Evolutionary conservation across 148 eudicot genomes (phyloP).

Genomic region (Rhododendron kiyosumense): DNA sequence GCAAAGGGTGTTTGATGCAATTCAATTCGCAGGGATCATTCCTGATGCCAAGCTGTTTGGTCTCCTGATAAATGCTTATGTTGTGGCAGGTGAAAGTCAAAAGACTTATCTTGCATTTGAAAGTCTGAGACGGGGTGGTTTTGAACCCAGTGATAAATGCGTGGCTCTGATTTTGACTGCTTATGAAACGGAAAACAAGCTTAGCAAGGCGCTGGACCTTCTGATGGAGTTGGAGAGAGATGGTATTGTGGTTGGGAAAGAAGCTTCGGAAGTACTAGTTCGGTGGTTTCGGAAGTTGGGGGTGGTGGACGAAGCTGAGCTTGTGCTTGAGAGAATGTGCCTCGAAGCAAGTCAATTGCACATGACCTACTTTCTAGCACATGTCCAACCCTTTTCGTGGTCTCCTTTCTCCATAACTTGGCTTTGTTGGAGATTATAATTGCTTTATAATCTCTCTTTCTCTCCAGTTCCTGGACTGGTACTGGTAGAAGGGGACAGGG

Average conservation of each 20-base stretch:
- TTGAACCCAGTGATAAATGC: conserved; percentile 75
- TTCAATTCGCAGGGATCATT: conserved; percentile 65
- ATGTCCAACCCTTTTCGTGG: not conserved
- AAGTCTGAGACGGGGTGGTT: conserved; percentile 60
- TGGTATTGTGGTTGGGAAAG: conserved; percentile 59
- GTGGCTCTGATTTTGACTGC: conserved; percentile 61
- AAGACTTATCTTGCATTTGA: conserved; percentile 62
- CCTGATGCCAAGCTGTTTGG: conserved; percentile 77
- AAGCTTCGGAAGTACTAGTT: conserved; percentile 57
- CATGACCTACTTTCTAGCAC: not conserved
- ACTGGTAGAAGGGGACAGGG: not conserved
- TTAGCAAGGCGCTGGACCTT: conserved; percentile 64
- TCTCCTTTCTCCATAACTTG: not conserved
- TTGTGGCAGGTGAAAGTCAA: conserved; percentile 46
- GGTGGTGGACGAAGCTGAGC: conserved; percentile 74
- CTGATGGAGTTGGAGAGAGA: conserved; percentile 59
- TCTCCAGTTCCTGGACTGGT: not conserved
- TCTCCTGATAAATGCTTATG: conserved; percentile 78
- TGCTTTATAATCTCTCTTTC: not conserved
- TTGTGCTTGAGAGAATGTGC: conserved; percentile 61
- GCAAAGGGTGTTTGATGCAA: conserved; percentile 71
- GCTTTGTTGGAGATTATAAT: not conserved
- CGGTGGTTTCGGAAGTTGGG: conserved; percentile 78
- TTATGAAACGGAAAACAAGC: conserved; percentile 62
- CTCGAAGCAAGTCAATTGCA: conserved; percentile 11